Evolutionary conservation across 208 protist genomes (phyloP), one percentile per base, ranked within the genome.

Genomic region (Trypanosoma scelopori): DNA sequence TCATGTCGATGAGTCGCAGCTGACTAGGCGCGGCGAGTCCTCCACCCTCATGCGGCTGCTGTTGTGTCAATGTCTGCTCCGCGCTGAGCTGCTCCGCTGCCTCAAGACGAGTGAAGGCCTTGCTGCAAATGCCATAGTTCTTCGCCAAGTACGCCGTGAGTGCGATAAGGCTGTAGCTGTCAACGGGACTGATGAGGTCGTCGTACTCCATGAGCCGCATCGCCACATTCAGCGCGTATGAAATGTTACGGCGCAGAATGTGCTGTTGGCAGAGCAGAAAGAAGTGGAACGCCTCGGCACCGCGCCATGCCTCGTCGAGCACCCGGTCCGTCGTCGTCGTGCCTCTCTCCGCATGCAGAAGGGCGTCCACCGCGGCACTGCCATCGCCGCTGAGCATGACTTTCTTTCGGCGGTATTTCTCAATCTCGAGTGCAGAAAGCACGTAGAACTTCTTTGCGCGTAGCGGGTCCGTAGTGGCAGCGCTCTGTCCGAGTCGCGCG

Each of bases 391-490:
- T 77, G 20, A 96, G 77, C 0, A 73, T 71, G 39, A 93, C 84
- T 53, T 81, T 79, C 51, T 87, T 84, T 49, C 75, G 77, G 22
- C 87, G 84, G 74, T 93, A 88, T 60, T 81, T 81, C 64, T 99
- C 96, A 60, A 98, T 89, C 69, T 98, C 92, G 1, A 98, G 80
- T 42, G 96, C 97, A 53, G 94, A 96, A 22, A 98, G 84, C 32
- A 99, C 96, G 65, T 94, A 97, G 48, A 98, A 93, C 85, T 98
- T 98, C 80, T 98, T 99, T 9, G 93, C 94, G 43, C 84, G 77
- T 13, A 98, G 76, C 20, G 90, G 85, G 50, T 97, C 84, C 20
- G 87, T 86, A 47, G 75, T 52, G 22, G 84, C 85, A 11, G 81
- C 90, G 13, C 79, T 78, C 60, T 91, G 84, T 25, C 78, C 90